Conservation (phyloP, 306 rosid species). For the Cucurbita moschata region DNA sequence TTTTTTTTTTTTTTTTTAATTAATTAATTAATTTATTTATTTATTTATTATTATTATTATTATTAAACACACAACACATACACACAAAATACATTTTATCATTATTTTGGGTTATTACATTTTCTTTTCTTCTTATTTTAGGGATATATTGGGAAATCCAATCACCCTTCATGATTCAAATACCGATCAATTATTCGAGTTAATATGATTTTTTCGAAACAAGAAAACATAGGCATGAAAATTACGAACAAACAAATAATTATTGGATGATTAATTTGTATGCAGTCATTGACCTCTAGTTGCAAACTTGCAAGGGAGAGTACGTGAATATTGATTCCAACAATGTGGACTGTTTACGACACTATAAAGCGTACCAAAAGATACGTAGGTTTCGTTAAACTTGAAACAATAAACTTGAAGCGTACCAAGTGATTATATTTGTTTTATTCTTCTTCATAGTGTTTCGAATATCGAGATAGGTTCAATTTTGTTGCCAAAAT, state of each 20-base stretch:
- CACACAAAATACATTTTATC: too few relatives aligned
- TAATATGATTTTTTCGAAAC: not conserved
- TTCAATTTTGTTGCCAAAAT: not conserved
- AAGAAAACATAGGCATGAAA: not conserved
- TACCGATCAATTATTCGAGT: constrained; percentile 29
- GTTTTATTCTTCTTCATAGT: not conserved
- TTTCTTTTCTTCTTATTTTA: constrained; percentile 1
- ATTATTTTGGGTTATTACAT: too few relatives aligned
- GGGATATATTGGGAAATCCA: constrained; percentile 61
- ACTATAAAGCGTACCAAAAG: constrained; percentile 14
- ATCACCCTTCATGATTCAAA: not conserved
- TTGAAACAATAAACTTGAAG: too few relatives aligned
- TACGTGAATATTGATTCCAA: constrained; percentile 15
- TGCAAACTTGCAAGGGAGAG: constrained; percentile 41
- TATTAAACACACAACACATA: too few relatives aligned
- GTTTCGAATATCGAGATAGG: not conserved
- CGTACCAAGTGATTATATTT: not conserved
- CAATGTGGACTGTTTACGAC: constrained; percentile 21
- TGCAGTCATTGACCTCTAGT: constrained; percentile 19
- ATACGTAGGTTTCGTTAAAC: not conserved
- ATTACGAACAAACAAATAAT: not conserved
- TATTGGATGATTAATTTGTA: not conserved
- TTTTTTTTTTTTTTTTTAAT: too few relatives aligned
- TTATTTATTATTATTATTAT: too few relatives aligned
- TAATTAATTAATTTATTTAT: too few relatives aligned